Evolutionary conservation across 2,329 filamentous ascomycete genomes (phyloP).

Genomic region (Colletotrichum truncatum): DNA sequence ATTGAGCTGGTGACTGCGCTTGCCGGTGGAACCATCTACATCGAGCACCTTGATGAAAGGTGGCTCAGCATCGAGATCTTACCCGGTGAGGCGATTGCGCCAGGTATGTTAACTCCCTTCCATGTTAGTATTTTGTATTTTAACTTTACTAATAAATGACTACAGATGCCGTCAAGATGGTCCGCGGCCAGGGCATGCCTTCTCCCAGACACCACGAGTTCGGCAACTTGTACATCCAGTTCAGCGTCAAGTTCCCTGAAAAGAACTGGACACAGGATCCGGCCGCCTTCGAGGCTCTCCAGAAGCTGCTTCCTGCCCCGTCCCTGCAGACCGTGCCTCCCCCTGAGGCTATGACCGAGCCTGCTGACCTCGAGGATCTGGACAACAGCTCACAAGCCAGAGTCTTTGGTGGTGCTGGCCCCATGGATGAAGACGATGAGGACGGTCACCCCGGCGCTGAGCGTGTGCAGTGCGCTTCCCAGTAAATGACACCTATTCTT

Average conservation of each 20-base stretch:
- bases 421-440: slow-evolving; percentile 80
- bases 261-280: slow-evolving; percentile 74
- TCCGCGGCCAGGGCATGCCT: slow-evolving; percentile 97
- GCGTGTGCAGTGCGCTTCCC: slow-evolving; percentile 86
- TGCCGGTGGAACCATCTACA: slow-evolving; percentile 87
- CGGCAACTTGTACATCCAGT: slow-evolving; percentile 97
- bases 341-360: slow-evolving; percentile 88
- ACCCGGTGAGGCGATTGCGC: slow-evolving; percentile 93
- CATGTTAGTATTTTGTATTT: not conserved
- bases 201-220: slow-evolving; percentile 93
- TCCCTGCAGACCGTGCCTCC: slow-evolving; percentile 73
- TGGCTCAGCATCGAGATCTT: slow-evolving; percentile 95
- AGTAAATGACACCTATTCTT: slow-evolving; percentile 64
- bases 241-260: slow-evolving; percentile 96
- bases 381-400: slow-evolving; percentile 74
- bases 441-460: slow-evolving; percentile 79
- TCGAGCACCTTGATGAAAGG: slow-evolving; percentile 97
- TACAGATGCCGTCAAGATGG: slow-evolving; percentile 87
- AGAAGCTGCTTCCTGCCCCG: slow-evolving; percentile 83
- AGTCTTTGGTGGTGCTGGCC: slow-evolving; percentile 65
- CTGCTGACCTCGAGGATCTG: slow-evolving; percentile 85
- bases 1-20: slow-evolving; percentile 96
- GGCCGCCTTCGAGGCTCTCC: slow-evolving; percentile 80
- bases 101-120: slow-evolving; percentile 70
- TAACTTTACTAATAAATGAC: not conserved